Conservation (phyloP, 805 yeast species). For the Candida multigemmis region DNA sequence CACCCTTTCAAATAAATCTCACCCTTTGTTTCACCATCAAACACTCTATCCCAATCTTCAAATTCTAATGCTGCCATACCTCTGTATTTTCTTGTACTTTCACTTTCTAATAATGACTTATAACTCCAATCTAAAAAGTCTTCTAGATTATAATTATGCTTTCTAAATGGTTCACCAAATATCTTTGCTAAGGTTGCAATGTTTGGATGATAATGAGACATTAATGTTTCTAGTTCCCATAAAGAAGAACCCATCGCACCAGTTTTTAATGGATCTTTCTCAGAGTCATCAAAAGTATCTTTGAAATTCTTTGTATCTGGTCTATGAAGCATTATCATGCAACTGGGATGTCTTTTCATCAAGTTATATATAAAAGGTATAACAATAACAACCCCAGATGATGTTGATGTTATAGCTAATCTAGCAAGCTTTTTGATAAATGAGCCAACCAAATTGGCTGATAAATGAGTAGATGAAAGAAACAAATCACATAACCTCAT, state of each 20-base stretch:
- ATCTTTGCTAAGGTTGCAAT: slow-evolving; percentile 87
- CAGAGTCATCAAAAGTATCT: slow-evolving; percentile 64
- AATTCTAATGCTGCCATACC: slow-evolving; percentile 73
- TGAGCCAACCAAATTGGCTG: slow-evolving; percentile 74
- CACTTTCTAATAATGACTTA: slow-evolving; percentile 53
- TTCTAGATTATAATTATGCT: slow-evolving; percentile 80
- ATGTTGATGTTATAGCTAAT: slow-evolving; percentile 67
- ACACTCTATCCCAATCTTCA: slow-evolving; percentile 39
- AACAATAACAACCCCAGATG: slow-evolving; percentile 78
- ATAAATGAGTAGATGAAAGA: slow-evolving; percentile 77
- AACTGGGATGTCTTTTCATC: slow-evolving; percentile 84
- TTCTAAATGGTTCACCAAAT: slow-evolving; percentile 82
- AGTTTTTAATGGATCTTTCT: slow-evolving; percentile 68
- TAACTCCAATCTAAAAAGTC: slow-evolving; percentile 93
- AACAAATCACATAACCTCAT: slow-evolving; percentile 81
- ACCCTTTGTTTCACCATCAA: slow-evolving; percentile 10
- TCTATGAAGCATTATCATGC: slow-evolving; percentile 81
- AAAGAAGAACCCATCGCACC: slow-evolving; percentile 76
- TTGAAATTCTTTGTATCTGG: slow-evolving; percentile 15
- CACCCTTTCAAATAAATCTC: slow-evolving; percentile 18
- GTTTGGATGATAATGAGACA: slow-evolving; percentile 89
- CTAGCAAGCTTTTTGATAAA: slow-evolving; percentile 79
- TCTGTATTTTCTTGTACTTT: slow-evolving; percentile 53
- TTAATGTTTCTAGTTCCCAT: slow-evolving; percentile 83
- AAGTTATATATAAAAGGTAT: slow-evolving; percentile 90